Base-by-base conservation (phyloP, 1,284 basidiomycete species). In the Mycena sp. region DNA sequence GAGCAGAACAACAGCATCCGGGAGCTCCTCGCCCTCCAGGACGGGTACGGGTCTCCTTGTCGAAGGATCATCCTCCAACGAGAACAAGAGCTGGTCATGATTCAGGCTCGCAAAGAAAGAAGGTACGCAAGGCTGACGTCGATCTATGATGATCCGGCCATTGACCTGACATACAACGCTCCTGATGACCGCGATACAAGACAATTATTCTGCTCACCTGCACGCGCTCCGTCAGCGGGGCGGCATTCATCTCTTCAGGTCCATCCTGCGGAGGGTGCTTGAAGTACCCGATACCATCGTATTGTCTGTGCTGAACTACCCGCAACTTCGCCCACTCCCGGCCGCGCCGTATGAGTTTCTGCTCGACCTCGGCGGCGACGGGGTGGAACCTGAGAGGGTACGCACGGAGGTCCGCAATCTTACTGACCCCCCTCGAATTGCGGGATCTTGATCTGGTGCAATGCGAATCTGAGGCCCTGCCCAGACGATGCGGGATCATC, bases 321-420 rank as follows among this genome's bases (percentile, higher is more conserved):
- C 29, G 57, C 44, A 6, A 72, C 60, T 6, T 67, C 58, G 26
- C 62, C 32, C 16, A 54, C 41, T 40, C 52, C 17, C 19, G 6
- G 6, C 38, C 38, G 17, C 38, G 38, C 9, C 6, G 28, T 19
- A 72, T 40, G 1, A n/a, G 53, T 16, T 61, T 65, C 21, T 46
- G 21, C 16, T 68, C 30, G 6, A 40, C 9, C 16, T 6, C 38
- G 17, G 7, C 38, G 9, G 6, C 6, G 38, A 19, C 16, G 16
- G 43, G 29, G 35, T 72, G 71, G 37, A 59, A 69, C 6, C 63
- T 41, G n/a, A 75, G 53, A 0, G 74, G 74, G 50, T 67, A 75
- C 4, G 66, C 54, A 0, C 58, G n/a, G 7, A 76, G 65, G 32
- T 75, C 68, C 21, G 38, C 17, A 19, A 40, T 40, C 6, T 40